Conservation (phyloP, 176 grass and related monocot species). For the Aegilops sharonensis region DNA sequence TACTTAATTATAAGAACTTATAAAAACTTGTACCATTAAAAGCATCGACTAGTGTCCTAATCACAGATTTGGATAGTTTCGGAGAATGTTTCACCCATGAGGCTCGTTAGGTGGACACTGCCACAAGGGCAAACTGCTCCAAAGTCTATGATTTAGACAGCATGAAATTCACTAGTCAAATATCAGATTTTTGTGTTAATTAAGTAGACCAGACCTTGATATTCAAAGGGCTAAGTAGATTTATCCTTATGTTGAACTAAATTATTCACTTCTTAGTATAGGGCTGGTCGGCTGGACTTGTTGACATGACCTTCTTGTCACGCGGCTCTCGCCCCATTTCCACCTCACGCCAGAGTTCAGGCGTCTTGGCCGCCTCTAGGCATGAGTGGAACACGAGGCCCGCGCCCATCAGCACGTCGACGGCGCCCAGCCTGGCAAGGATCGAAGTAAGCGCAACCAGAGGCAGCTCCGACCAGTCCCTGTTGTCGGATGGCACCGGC, state of each 20-base stretch:
- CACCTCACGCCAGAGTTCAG: not conserved
- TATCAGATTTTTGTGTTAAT: not conserved
- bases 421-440: not conserved
- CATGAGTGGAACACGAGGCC: slow-evolving; percentile 25
- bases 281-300: not conserved
- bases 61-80: no score
- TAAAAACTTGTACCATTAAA: no score
- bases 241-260: not conserved
- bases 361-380: not conserved
- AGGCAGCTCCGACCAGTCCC: slow-evolving; percentile 10
- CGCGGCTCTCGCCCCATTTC: not conserved
- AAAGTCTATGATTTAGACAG: not conserved
- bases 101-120: not conserved
- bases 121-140: not conserved
- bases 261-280: not conserved
- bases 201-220: not conserved
- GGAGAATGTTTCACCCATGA: no score
- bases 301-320: not conserved
- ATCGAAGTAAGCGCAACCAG: not conserved
- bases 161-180: not conserved
- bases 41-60: no score
- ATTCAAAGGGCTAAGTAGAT: not conserved
- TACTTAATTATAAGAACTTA: no score
- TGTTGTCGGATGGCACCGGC: not conserved
- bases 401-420: slow-evolving; percentile 12